Percentiles rank a stretch among this genome's conserved stretches.
phyloP scores from a whole-genome alignment of 2,329 filamentous ascomycete genomes.

The Neofusicoccum sp. region DNA sequence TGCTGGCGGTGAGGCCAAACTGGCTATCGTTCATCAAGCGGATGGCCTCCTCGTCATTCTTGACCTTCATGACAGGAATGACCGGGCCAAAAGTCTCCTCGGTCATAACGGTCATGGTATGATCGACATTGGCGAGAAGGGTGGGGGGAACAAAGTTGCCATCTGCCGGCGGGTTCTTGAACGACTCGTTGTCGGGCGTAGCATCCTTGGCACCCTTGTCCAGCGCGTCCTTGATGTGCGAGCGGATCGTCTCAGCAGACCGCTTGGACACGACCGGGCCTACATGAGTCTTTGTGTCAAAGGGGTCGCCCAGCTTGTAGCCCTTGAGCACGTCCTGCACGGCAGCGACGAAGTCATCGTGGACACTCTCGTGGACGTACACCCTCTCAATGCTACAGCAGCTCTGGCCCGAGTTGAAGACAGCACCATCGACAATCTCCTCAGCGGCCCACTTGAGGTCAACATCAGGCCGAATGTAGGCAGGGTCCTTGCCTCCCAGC shows the following conservation, averaged over 20 bases:
- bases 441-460: conserved; percentile 88
- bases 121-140: conserved; percentile 73
- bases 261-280: conserved; percentile 84
- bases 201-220: conserved; percentile 78
- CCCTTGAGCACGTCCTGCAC: conserved; percentile 72
- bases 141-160: conserved; percentile 90
- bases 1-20: conserved; percentile 91
- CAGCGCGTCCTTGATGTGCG: conserved; percentile 79
- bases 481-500: conserved; percentile 91
- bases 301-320: conserved; percentile 87
- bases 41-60: conserved; percentile 76
- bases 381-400: conserved; percentile 92
- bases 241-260: conserved; percentile 71
- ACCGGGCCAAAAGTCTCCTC: conserved; percentile 95
- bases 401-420: conserved; percentile 98
- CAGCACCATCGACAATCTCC: conserved; percentile 91
- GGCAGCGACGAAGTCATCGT: conserved; percentile 78
- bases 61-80: conserved; percentile 85
- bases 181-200: conserved; percentile 79
- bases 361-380: conserved; percentile 81
- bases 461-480: conserved; percentile 82
- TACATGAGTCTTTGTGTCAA: conserved; percentile 73
- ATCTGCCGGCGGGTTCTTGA: conserved; percentile 67
- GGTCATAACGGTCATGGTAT: conserved; percentile 83
- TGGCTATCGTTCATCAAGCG: conserved; percentile 90